These are phyloP conservation scores for Lojkania enalia DNA, from an alignment of 2,329 filamentous ascomycete genomes.

Conservation along the genomic window DNA sequence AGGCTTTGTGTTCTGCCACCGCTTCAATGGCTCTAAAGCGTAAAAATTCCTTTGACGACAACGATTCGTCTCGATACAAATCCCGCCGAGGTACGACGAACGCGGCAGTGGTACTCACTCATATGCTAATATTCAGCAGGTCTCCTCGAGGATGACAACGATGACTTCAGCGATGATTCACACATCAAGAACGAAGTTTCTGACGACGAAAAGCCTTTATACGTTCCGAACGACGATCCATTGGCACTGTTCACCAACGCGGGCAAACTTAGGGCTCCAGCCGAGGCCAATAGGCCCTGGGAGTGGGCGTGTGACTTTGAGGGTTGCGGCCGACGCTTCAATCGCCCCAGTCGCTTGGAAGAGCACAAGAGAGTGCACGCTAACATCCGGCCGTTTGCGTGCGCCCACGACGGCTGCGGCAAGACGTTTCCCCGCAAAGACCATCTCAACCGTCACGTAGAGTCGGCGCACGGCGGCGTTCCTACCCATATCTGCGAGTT, in stretches of 20 bases:
- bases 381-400: conserved; percentile 79
- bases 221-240: conserved; percentile 17
- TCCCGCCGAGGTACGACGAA: too few species aligned
- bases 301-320: conserved; percentile 75
- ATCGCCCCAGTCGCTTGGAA: conserved; percentile 77
- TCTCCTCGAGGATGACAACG: conserved; percentile 25
- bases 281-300: conserved; percentile 64
- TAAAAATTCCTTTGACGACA: conserved; percentile 19
- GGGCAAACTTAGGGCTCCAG: conserved; percentile 31
- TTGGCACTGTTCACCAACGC: conserved; percentile 33
- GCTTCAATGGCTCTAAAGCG: conserved; percentile 34
- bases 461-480: conserved; percentile 67
- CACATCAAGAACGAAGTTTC: not conserved
- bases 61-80: conserved; percentile 19
- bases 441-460: conserved; percentile 83
- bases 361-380: conserved; percentile 81
- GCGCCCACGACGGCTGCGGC: conserved; percentile 69
- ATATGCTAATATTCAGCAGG: too few species aligned
- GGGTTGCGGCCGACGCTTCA: conserved; percentile 80
- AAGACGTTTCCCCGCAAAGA: conserved; percentile 87
- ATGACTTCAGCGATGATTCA: too few species aligned
- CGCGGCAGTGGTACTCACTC: too few species aligned
- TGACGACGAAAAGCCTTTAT: not conserved
- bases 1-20: too few species aligned
- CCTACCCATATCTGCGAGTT: conserved; percentile 72